Conservation (phyloP, 768 basidiomycete genomes). For the Pholiota conissans region DNA sequence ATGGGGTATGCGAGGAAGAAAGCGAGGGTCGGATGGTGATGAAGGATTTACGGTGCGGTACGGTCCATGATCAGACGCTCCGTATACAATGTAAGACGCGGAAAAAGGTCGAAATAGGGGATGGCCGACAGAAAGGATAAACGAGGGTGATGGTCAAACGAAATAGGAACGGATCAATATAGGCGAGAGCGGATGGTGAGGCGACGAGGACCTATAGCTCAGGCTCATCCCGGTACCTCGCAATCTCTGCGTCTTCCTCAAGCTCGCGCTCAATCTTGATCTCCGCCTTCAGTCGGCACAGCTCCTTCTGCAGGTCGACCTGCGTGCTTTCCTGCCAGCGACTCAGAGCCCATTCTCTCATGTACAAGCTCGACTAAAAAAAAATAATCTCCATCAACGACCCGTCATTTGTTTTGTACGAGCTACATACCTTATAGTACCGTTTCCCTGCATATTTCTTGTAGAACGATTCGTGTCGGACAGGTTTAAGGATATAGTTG, state of each 20-base stretch:
- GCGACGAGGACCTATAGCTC: too few relatives aligned
- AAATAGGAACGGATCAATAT: too few relatives aligned
- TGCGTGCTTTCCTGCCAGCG: conserved; percentile 66
- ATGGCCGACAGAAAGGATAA: background rate
- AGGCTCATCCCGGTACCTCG: conserved; percentile 1
- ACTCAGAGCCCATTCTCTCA: conserved; percentile 82
- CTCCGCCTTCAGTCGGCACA: conserved; percentile 58
- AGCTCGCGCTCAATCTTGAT: conserved; percentile 42
- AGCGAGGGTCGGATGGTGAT: background rate
- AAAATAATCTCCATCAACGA: background rate
- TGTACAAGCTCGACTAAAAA: conserved; percentile 73
- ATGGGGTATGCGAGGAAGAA: background rate
- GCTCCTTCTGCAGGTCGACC: conserved; percentile 59
- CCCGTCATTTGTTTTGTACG: background rate
- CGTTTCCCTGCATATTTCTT: conserved; percentile 94
- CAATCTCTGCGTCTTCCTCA: conserved; percentile 22
- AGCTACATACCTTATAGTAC: conserved; percentile 69
- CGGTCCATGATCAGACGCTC: conserved; percentile 9
- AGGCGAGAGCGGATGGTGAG: too few relatives aligned
- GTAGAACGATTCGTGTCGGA: conserved; percentile 82
- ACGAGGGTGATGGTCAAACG: conserved; percentile 1
- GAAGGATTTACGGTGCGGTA: conserved; percentile 2
- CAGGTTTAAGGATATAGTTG: conserved; percentile 83
- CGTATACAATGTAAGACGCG: conserved; percentile 7
- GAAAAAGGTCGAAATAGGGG: background rate